Base-by-base conservation (phyloP, 768 basidiomycete species). In the Leccinum pellstonianum region DNA sequence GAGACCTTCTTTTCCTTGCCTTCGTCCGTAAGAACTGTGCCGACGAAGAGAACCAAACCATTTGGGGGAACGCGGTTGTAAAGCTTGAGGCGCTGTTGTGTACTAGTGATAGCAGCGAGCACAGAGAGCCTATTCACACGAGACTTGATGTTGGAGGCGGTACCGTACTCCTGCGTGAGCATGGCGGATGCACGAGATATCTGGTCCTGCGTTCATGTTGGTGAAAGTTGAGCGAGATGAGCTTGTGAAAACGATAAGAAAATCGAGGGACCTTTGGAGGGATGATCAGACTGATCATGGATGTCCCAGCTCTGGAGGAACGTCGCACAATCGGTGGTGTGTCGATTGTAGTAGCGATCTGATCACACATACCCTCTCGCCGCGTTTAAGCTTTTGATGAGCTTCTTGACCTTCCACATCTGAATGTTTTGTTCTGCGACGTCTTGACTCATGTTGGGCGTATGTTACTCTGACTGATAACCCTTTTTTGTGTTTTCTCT, bases 1-100 rank as follows among this genome's bases (percentile, higher is more conserved):
- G 93, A 95, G 31, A 96, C 93, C 75, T 98, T 99, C 83, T 98
- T 98, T 77, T 98, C 97, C 76, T 99, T 99, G 59, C 96, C 96
- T 76, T 98, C 96, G 67, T 98, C 95, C 53, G 96, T 99, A 56
- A 98, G 79, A 69, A 99, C 92, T 11, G 97, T 99, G 31, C 97
- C 97, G 59, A 98, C 97, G 76, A 98, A 99, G 41, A 99, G 86
- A 62, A 98, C 93, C 19, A 99, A 86, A 57, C 95, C 97, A 64
- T 98, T 98, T 3, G 94, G 93, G 1, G 97, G 97, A 0, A 97
- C 95, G 61, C 94, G 86, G 73, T 90, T 93, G 80, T 98, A 99
- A 17, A 99, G 81, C 79, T 99, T 99, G 61, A 99, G 83, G 57
- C 95, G 86, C 66, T 98, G 95, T 75, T 98, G 97, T 17, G 97